Conservation (phyloP, 805 yeast genomes). For the Ogataea polymorpha region DNA sequence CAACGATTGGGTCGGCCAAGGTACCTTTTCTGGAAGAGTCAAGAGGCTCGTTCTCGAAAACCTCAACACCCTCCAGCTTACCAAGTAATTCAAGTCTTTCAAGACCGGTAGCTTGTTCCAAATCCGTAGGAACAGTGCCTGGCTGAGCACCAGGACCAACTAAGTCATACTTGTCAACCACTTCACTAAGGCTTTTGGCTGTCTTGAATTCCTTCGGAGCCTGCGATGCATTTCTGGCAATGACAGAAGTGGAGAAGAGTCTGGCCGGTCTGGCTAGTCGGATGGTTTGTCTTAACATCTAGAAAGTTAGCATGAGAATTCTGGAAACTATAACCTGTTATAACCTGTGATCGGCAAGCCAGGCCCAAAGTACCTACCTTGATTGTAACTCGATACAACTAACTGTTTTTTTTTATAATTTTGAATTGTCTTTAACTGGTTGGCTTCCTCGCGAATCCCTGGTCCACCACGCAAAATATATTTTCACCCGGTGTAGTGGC, state of each 20-base stretch:
- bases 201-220: slow-evolving; percentile 49
- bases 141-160: slow-evolving; percentile 86
- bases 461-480: slow-evolving; percentile 2
- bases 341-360: background rate
- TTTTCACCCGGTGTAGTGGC: slow-evolving; percentile 7
- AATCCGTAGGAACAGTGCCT: slow-evolving; percentile 86
- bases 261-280: slow-evolving; percentile 35
- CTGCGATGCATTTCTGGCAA: slow-evolving; percentile 25
- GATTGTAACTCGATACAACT: slow-evolving; percentile 4
- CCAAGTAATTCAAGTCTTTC: slow-evolving; percentile 95
- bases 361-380: slow-evolving; percentile 2
- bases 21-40: slow-evolving; percentile 89
- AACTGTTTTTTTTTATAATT: slow-evolving; percentile 9
- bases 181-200: slow-evolving; percentile 70
- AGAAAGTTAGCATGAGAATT: slow-evolving; percentile 3
- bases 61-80: slow-evolving; percentile 91
- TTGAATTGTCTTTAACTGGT: slow-evolving; percentile 6
- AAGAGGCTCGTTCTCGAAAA: slow-evolving; percentile 86
- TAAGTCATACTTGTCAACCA: slow-evolving; percentile 70
- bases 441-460: slow-evolving; percentile 9
- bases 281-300: slow-evolving; percentile 37
- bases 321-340: no score
- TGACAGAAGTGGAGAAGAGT: slow-evolving; percentile 32
- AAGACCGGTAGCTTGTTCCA: slow-evolving; percentile 97
- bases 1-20: slow-evolving; percentile 79